Conservation (phyloP, 805 yeast species). For the Blastobotrys parvus region DNA sequence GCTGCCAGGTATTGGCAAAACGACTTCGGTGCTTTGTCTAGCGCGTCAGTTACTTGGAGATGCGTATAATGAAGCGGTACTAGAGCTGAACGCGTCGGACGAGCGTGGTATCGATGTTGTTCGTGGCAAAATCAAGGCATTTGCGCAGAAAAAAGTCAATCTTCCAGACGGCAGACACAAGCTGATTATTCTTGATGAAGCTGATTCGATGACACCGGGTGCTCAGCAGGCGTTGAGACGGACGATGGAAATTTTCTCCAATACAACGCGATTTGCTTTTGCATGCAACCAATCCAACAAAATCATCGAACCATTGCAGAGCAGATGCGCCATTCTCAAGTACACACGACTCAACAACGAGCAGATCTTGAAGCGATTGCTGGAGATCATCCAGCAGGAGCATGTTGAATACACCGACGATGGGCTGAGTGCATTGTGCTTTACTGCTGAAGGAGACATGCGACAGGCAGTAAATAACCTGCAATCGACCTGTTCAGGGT, state of each 20-base stretch:
- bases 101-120: slow-evolving; percentile 98
- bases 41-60: slow-evolving; percentile 78
- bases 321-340: slow-evolving; percentile 90
- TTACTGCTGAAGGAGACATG: slow-evolving; percentile 98
- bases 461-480: slow-evolving; percentile 93
- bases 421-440: slow-evolving; percentile 85
- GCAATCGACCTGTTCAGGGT: slow-evolving; percentile 92
- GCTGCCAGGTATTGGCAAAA: slow-evolving; percentile 94
- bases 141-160: slow-evolving; percentile 88
- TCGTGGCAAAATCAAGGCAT: slow-evolving; percentile 84
- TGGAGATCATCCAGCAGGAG: slow-evolving; percentile 64
- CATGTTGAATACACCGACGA: slow-evolving; percentile 73
- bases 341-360: slow-evolving; percentile 75
- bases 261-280: slow-evolving; percentile 95
- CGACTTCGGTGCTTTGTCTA: slow-evolving; percentile 85
- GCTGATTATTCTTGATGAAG: slow-evolving; percentile 89
- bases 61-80: slow-evolving; percentile 67
- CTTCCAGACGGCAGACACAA: slow-evolving; percentile 87
- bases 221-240: slow-evolving; percentile 93
- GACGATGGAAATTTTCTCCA: slow-evolving; percentile 93
- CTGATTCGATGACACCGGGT: slow-evolving; percentile 94
- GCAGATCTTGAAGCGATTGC: slow-evolving; percentile 69
- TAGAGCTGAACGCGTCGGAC: slow-evolving; percentile 93
- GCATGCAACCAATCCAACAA: slow-evolving; percentile 94
- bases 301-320: slow-evolving; percentile 93